A percentile compares a stretch with the other conserved stretches of the same genome.
phyloP scores from a whole-genome alignment of 352 stramenopile genomes.

The Thalassiosira ordinaria region DNA sequence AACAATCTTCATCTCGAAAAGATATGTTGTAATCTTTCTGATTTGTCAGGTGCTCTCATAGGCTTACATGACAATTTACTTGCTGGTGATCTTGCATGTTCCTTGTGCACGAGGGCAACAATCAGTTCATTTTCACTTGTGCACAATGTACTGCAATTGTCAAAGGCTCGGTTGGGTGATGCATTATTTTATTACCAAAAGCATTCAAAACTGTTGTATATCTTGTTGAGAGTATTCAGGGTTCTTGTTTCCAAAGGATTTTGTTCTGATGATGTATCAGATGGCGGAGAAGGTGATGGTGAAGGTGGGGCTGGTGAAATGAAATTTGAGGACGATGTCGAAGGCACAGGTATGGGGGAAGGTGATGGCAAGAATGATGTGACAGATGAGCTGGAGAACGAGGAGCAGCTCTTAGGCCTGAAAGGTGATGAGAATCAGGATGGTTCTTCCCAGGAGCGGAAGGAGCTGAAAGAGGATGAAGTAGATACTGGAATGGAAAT shows the following conservation, averaged over 20 bases:
- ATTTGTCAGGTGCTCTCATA: conserved; percentile 49
- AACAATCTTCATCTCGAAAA: conserved; percentile 49
- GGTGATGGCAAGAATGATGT: conserved; percentile 99
- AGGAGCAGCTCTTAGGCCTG: conserved; percentile 99
- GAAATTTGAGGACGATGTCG: conserved; percentile 97
- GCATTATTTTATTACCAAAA: conserved; percentile 87
- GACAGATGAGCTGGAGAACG: conserved; percentile 99
- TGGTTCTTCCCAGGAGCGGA: conserved; percentile 89
- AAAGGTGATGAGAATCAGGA: conserved; percentile 92
- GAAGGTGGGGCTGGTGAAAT: conserved; percentile 87
- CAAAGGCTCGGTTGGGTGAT: conserved; percentile 55
- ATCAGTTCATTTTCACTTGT: conserved; percentile 67
- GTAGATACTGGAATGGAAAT: conserved; percentile 99
- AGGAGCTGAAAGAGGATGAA: conserved; percentile 90
- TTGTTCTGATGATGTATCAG: conserved; percentile 90
- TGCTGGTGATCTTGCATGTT: conserved; percentile 39
- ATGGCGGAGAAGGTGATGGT: conserved; percentile 89
- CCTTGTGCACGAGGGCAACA: conserved; percentile 55
- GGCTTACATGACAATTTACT: conserved; percentile 46
- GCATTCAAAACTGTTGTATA: conserved; percentile 94
- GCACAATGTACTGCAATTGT: conserved; percentile 52
- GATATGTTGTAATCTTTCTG: conserved; percentile 42
- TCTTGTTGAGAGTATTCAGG: conserved; percentile 95
- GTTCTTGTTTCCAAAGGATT: conserved; percentile 96
- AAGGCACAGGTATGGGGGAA: conserved; percentile 99